Conservation (phyloP, 1,284 basidiomycete genomes). For the Ustilago nuda region DNA sequence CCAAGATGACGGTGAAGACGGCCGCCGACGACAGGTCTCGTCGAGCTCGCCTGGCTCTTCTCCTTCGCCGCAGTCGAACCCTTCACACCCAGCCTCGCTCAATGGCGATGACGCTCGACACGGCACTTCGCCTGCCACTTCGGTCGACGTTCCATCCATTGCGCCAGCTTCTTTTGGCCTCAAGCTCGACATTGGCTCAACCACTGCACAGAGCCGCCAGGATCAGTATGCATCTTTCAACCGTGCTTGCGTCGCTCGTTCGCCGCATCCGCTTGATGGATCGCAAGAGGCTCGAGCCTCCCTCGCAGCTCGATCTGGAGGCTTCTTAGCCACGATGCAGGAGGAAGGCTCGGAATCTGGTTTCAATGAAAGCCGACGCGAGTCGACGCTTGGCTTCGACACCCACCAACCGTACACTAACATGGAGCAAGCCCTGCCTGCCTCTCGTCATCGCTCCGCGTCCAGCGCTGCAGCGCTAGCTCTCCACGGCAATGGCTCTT, state of each 20-base stretch:
- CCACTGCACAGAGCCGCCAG: constrained; percentile 22
- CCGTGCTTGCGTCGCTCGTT: constrained; percentile 37
- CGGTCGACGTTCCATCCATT: constrained; percentile 25
- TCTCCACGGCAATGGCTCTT: constrained; percentile 30
- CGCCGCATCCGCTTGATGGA: constrained; percentile 38
- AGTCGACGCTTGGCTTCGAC: constrained; percentile 32
- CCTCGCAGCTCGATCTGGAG: constrained; percentile 30
- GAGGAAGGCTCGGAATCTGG: constrained; percentile 28
- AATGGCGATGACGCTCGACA: constrained; percentile 40
- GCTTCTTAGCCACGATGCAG: constrained; percentile 46
- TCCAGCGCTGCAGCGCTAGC: constrained; percentile 59
- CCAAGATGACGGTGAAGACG: neutral
- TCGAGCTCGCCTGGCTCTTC: constrained; percentile 33
- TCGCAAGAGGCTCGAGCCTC: constrained; percentile 28
- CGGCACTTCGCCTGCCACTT: constrained; percentile 41
- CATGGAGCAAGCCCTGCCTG: constrained; percentile 36
- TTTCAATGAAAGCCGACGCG: constrained; percentile 19
- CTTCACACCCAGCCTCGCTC: constrained; percentile 38
- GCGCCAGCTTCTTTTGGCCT: constrained; percentile 22
- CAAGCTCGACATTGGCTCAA: constrained; percentile 27
- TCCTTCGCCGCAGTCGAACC: constrained; percentile 26
- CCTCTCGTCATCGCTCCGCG: constrained; percentile 48
- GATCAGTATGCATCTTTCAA: constrained; percentile 39
- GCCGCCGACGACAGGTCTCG: constrained; percentile 1
- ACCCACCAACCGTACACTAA: constrained; percentile 16